A percentile compares a stretch with the other conserved stretches of the same genome.
phyloP scores from a whole-genome alignment of 371 early-diverging fungal genomes.

The Mucor lusitanicus region DNA sequence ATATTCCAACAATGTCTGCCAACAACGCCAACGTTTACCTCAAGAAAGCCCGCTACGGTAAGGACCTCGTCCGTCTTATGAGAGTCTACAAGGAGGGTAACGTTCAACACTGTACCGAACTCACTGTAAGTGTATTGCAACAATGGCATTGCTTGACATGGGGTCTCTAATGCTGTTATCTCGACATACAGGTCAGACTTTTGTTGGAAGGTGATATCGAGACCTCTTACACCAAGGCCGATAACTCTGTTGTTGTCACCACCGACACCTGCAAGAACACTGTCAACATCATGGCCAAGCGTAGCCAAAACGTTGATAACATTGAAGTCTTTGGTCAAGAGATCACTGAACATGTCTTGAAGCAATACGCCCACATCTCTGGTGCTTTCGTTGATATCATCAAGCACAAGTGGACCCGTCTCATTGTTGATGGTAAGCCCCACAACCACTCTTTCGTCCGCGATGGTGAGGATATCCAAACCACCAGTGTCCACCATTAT shows the following conservation, averaged over 20 bases:
- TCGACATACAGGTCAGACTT: constrained; percentile 51
- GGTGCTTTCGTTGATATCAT: constrained; percentile 72
- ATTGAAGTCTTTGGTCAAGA: constrained; percentile 78
- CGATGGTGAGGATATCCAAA: constrained; percentile 76
- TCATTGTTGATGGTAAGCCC: constrained; percentile 65
- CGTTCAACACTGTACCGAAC: constrained; percentile 74
- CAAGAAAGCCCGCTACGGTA: constrained; percentile 73
- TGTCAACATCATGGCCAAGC: constrained; percentile 77
- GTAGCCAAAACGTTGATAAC: constrained; percentile 66
- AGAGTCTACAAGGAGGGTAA: constrained; percentile 71
- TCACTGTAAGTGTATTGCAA: constrained; percentile 55
- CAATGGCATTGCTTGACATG: not conserved
- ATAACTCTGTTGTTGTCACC: constrained; percentile 64
- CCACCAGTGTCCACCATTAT: constrained; percentile 58
- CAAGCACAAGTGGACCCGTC: constrained; percentile 79
- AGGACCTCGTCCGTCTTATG: constrained; percentile 77
- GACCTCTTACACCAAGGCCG: constrained; percentile 80
- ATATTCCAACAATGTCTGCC: constrained; percentile 18
- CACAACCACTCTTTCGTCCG: constrained; percentile 83
- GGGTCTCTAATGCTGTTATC: not conserved
- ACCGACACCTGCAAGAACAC: constrained; percentile 86
- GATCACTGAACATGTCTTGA: constrained; percentile 70
- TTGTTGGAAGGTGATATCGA: constrained; percentile 78
- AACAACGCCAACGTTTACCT: constrained; percentile 42
- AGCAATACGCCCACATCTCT: constrained; percentile 72